These are phyloP conservation scores for Drechslerella dactyloides DNA, from an alignment of 2,329 filamentous ascomycete genomes.

Conservation along the genomic window DNA sequence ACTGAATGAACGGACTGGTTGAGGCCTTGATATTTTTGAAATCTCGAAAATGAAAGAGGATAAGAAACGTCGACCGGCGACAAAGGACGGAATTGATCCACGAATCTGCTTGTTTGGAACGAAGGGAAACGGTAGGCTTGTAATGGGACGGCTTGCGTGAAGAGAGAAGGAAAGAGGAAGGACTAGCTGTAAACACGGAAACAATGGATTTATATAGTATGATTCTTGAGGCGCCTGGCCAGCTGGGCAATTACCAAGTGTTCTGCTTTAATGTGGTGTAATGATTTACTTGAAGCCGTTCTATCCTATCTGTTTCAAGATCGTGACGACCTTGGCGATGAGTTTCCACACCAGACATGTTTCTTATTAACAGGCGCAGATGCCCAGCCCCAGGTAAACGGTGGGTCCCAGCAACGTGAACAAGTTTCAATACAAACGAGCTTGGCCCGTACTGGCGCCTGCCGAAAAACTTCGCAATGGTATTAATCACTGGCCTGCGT, in stretches of 20 bases:
- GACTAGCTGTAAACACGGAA: not conserved
- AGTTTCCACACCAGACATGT: slow-evolving; percentile 34
- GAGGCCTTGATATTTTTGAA: slow-evolving; percentile 19
- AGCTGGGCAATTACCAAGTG: too few relatives aligned
- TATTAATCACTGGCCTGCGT: not conserved
- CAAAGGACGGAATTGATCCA: slow-evolving; percentile 26
- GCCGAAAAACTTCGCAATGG: too few relatives aligned
- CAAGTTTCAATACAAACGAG: slow-evolving; percentile 31
- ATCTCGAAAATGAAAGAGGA: slow-evolving; percentile 19
- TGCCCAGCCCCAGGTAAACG: slow-evolving; percentile 5
- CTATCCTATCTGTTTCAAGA: not conserved
- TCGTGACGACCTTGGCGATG: slow-evolving; percentile 12
- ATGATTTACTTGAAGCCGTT: too few relatives aligned
- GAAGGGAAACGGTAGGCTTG: slow-evolving; percentile 44
- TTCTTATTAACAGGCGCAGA: slow-evolving; percentile 34
- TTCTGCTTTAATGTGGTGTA: too few relatives aligned
- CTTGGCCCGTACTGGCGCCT: too few relatives aligned
- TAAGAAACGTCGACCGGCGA: slow-evolving; percentile 49
- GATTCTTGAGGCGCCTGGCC: not conserved
- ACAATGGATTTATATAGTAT: slow-evolving; percentile 28
- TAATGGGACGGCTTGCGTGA: slow-evolving; percentile 50
- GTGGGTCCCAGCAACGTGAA: slow-evolving; percentile 19
- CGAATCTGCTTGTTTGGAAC: slow-evolving; percentile 25
- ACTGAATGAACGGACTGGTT: slow-evolving; percentile 6
- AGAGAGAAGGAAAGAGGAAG: slow-evolving; percentile 32